Evolutionary conservation across 2,329 filamentous ascomycete genomes (phyloP).

Genomic region (Penicillium fuscoglaucum): DNA sequence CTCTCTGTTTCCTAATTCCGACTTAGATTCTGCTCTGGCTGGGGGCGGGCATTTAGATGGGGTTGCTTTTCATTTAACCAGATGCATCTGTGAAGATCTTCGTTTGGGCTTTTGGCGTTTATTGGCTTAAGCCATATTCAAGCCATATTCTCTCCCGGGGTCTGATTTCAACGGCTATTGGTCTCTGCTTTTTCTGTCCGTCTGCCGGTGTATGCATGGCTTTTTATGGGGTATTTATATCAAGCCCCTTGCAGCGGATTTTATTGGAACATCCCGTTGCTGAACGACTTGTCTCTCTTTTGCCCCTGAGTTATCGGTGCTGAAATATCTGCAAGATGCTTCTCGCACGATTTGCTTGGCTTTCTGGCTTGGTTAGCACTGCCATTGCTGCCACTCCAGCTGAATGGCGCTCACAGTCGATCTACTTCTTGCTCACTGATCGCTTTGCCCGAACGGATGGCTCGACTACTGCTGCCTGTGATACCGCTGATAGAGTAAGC

Average conservation of each 20-base stretch:
- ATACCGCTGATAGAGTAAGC: conserved; percentile 27
- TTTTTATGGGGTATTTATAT: neutral
- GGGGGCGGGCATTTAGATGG: conserved; percentile 14
- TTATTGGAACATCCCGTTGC: neutral
- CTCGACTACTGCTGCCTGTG: conserved; percentile 37
- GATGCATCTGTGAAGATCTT: neutral
- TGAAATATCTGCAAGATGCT: conserved; percentile 18
- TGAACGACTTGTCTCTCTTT: neutral
- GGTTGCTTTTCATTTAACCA: neutral
- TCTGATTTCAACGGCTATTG: neutral
- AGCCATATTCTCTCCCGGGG: neutral
- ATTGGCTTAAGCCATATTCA: neutral
- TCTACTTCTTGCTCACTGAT: conserved; percentile 50
- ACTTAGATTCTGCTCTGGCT: neutral
- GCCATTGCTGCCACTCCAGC: conserved; percentile 35
- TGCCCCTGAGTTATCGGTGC: neutral
- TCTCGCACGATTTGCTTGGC: conserved; percentile 16
- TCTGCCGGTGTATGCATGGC: neutral
- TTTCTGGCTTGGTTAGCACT: conserved; percentile 23
- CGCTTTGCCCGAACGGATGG: conserved; percentile 46
- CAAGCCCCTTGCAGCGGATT: neutral
- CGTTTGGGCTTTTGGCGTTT: neutral
- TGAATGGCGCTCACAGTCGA: conserved; percentile 45
- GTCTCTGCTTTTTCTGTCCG: no score
- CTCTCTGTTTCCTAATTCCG: no score